Conservation (phyloP, 192 early-diverging fungal species). For the Dissophora ornata region DNA sequence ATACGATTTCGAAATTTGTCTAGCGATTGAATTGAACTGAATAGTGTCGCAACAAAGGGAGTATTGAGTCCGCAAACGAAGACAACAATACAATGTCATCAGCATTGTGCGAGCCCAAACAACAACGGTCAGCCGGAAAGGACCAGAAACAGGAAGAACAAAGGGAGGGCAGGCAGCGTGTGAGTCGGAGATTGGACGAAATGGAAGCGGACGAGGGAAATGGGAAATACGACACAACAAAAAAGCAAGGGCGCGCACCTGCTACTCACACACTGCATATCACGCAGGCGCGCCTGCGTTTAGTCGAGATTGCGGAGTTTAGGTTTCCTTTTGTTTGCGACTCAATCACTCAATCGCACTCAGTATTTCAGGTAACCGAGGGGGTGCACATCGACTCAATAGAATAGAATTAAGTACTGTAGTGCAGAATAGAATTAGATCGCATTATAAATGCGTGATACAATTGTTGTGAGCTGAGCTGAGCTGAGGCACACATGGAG, state of each 20-base stretch:
- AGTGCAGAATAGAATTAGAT: too few relatives aligned
- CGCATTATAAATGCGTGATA: too few relatives aligned
- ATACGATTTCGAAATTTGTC: conserved; percentile 21
- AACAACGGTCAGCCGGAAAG: conserved; percentile 31
- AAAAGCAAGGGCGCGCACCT: background rate
- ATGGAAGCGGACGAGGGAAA: conserved; percentile 11
- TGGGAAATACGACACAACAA: background rate
- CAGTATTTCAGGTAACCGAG: too few relatives aligned
- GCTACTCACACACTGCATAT: background rate
- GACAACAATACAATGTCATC: too few relatives aligned
- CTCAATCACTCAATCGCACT: too few relatives aligned
- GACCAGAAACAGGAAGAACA: conserved; percentile 26
- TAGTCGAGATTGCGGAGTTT: conserved; percentile 4
- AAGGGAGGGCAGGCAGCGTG: conserved; percentile 15
- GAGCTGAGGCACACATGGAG: too few relatives aligned
- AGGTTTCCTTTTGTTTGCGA: background rate
- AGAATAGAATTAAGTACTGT: too few relatives aligned
- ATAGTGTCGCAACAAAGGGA: background rate
- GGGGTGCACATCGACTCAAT: too few relatives aligned
- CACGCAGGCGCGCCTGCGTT: background rate
- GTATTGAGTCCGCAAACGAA: too few relatives aligned
- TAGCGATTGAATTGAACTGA: conserved; percentile 32
- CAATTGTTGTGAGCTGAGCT: too few relatives aligned
- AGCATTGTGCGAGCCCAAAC: too few relatives aligned
- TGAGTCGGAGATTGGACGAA: conserved; percentile 43